Evolutionary conservation across 441 rosid species (phyloP), one percentile per base, ranked within the genome.

Genomic region (Pelargonium australe): DNA sequence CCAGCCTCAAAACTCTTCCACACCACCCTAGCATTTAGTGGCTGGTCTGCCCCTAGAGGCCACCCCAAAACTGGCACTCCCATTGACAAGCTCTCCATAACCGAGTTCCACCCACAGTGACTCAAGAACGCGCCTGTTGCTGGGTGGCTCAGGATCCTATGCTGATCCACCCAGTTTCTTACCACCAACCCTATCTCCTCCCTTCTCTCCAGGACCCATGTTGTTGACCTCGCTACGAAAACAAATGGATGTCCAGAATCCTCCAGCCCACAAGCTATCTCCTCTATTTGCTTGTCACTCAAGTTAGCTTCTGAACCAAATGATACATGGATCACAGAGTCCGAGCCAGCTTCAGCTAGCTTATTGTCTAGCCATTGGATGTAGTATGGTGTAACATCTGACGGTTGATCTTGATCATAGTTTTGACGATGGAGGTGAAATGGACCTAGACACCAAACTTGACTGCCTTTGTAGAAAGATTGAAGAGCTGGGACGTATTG

Each of bases 91-190:
- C 83, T 73, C 65, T 83, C 86, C 2, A 83, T 51, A 31, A 78
- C 75, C 2, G 84, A 80, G 57, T 80, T 83, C 84, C 84, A 80
- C 1, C 86, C 84, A 19, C 86, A 80, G 1, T 83, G 84, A 31
- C 80, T 80, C 71, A 80, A 43, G 71, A 83, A 83, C 28, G 78
- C 84, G 1, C 78, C 74, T 1, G 67, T 43, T 2, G 77, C 64
- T 0, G 65, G 73, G 64, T 80, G 83, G 0, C 55, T 55, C n/a
- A 82, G 64, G 45, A 82, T 78, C 3, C 28, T 10, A 3, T 69
- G 79, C 17, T 80, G 85, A 55, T 82, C 76, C 25, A 74, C 85
- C 83, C 80, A 82, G 7, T 66, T 75, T 6, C 49, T 70, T 2
- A 70, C 45, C 7, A 82, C 51, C 73, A 80, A 47, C 2, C 83